These are phyloP conservation scores for Glycine tomentella DNA, from an alignment of 306 rosid genomes.

Conservation along the genomic window DNA sequence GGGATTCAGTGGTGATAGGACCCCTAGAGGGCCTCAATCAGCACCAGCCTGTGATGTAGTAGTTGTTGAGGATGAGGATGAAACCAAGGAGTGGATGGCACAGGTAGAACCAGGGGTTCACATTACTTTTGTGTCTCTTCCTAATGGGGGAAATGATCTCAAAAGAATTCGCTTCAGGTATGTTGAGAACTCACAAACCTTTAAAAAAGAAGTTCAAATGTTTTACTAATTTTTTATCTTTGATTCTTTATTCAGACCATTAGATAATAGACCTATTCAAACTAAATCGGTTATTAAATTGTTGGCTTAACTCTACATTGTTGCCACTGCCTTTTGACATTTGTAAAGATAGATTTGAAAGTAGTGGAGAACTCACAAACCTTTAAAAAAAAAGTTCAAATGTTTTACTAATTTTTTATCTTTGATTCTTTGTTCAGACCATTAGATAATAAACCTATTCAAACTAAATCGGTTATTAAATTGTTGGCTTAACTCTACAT, in stretches of 20 bases:
- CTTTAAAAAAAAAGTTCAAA: background rate
- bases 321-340: background rate
- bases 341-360: background rate
- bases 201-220: background rate
- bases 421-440: conserved; percentile 3
- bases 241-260: conserved; percentile 1
- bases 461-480: background rate
- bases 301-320: background rate
- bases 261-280: background rate
- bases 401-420: background rate
- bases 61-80: conserved; percentile 65
- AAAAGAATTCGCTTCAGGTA: conserved; percentile 91
- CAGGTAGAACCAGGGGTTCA: conserved; percentile 96
- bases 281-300: background rate
- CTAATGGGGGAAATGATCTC: conserved; percentile 92
- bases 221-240: conserved; percentile 1
- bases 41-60: conserved; percentile 65
- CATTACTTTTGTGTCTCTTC: conserved; percentile 83
- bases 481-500: background rate
- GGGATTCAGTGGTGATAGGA: conserved; percentile 54
- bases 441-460: background rate
- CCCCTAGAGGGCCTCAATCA: conserved; percentile 60
- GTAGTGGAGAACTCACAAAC: background rate
- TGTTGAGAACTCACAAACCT: conserved; percentile 2
- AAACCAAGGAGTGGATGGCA: conserved; percentile 90